Percentiles rank a stretch among this genome's conserved stretches.
phyloP scores from a whole-genome alignment of 1,284 basidiomycete species.

The Trametes sp. region DNA sequence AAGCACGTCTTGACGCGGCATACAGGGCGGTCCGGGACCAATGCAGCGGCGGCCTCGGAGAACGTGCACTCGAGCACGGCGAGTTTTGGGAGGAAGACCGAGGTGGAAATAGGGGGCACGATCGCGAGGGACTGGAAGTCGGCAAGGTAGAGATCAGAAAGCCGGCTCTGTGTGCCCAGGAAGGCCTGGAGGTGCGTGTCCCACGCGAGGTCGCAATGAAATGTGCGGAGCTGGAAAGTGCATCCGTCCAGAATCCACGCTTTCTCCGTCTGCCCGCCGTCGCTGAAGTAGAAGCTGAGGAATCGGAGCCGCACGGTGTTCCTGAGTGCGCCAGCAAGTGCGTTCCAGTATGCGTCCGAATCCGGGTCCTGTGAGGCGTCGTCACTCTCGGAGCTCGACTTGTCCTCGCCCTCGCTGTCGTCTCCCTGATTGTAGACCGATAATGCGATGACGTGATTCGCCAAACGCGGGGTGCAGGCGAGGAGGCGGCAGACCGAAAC shows the following conservation, averaged over 20 bases:
- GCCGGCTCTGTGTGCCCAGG: conserved; percentile 56
- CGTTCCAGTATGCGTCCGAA: conserved; percentile 55
- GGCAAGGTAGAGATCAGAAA: conserved; percentile 63
- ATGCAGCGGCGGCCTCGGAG: conserved; percentile 61
- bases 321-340: conserved; percentile 55
- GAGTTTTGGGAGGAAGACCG: conserved; percentile 53
- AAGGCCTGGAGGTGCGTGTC: conserved; percentile 61
- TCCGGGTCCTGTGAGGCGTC: conserved; percentile 38
- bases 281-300: conserved; percentile 59
- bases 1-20: conserved; percentile 73
- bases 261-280: conserved; percentile 46
- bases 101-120: conserved; percentile 37
- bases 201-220: conserved; percentile 73
- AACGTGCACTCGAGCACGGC: conserved; percentile 69
- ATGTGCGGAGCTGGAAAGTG: conserved; percentile 59
- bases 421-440: conserved; percentile 50
- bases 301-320: conserved; percentile 54
- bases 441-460: conserved; percentile 58
- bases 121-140: conserved; percentile 51
- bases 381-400: conserved; percentile 15
- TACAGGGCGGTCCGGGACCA: conserved; percentile 64
- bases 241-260: conserved; percentile 61
- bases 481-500: conserved; percentile 56
- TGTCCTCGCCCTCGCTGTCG: conserved; percentile 25
- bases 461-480: conserved; percentile 52